Conservation (phyloP, 2,329 filamentous ascomycete genomes). For the Fragosphaeria purpurea region DNA sequence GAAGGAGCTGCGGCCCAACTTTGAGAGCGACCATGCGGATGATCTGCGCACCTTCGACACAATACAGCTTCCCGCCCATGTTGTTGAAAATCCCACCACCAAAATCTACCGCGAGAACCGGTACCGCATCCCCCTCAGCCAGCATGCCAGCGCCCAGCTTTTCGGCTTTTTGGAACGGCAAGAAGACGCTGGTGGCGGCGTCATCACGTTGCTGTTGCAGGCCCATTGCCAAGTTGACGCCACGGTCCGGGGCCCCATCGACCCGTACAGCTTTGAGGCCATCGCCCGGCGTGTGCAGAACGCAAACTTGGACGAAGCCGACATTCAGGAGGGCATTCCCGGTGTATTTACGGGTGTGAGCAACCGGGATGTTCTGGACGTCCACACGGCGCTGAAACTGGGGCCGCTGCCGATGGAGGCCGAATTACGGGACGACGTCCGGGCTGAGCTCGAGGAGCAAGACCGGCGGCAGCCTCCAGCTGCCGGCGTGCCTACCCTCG, state of each 20-base stretch:
- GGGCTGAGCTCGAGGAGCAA: slow-evolving; percentile 76
- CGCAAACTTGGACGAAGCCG: slow-evolving; percentile 51
- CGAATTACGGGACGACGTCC: slow-evolving; percentile 74
- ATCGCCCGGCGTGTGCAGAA: slow-evolving; percentile 48
- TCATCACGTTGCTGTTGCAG: slow-evolving; percentile 65
- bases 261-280: slow-evolving; percentile 53
- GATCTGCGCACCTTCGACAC: slow-evolving; percentile 68
- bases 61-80: slow-evolving; percentile 67
- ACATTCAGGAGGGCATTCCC: slow-evolving; percentile 55
- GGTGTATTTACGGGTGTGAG: slow-evolving; percentile 52
- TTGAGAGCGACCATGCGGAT: slow-evolving; percentile 69
- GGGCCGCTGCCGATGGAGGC: slow-evolving; percentile 76
- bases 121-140: slow-evolving; percentile 83
- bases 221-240: slow-evolving; percentile 48
- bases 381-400: slow-evolving; percentile 54
- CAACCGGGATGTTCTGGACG: slow-evolving; percentile 50
- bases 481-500: slow-evolving; percentile 59
- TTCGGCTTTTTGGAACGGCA: slow-evolving; percentile 88
- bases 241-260: slow-evolving; percentile 51
- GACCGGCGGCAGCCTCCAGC: slow-evolving; percentile 67
- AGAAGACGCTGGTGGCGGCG: slow-evolving; percentile 65
- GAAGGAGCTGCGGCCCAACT: slow-evolving; percentile 53
- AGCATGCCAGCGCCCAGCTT: slow-evolving; percentile 69
- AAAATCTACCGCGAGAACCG: slow-evolving; percentile 78
- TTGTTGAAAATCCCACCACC: slow-evolving; percentile 65